Evolutionary conservation across 2,329 filamentous ascomycete genomes (phyloP).

Genomic region (Emydomyces testavorans): DNA sequence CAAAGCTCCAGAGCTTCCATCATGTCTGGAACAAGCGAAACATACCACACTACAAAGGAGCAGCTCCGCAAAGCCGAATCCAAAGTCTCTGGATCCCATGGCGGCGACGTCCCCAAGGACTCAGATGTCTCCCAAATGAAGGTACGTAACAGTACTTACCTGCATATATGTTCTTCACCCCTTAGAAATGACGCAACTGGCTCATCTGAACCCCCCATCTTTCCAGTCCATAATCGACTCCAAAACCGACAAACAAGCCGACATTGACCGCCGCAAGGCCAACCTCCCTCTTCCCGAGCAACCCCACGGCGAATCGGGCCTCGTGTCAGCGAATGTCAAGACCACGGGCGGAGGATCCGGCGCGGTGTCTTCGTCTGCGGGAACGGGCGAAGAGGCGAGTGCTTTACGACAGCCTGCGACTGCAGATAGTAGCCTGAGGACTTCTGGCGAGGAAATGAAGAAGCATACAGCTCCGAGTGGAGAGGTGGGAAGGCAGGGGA

Average conservation of each 20-base stretch:
- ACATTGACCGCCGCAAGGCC: constrained; percentile 56
- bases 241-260: constrained; percentile 45
- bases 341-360: constrained; percentile 62
- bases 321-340: constrained; percentile 57
- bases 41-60: constrained; percentile 40
- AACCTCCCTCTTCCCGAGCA: constrained; percentile 72
- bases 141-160: constrained; percentile 31
- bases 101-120: constrained; percentile 34
- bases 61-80: constrained; percentile 41
- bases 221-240: constrained; percentile 31
- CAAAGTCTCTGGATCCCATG: constrained; percentile 30
- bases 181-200: neutral
- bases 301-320: constrained; percentile 65
- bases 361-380: constrained; percentile 40
- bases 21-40: constrained; percentile 27
- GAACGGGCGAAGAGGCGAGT: constrained; percentile 32
- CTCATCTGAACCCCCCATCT: neutral
- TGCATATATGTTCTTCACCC: neutral
- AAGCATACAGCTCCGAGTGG: constrained; percentile 38
- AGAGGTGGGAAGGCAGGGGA: constrained; percentile 50
- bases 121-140: constrained; percentile 39
- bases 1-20: constrained; percentile 7
- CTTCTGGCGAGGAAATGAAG: constrained; percentile 42
- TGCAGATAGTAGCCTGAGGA: constrained; percentile 42
- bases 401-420: constrained; percentile 48